Conservation (phyloP, 371 early-diverging fungal genomes). For the Mortierella sp. region DNA sequence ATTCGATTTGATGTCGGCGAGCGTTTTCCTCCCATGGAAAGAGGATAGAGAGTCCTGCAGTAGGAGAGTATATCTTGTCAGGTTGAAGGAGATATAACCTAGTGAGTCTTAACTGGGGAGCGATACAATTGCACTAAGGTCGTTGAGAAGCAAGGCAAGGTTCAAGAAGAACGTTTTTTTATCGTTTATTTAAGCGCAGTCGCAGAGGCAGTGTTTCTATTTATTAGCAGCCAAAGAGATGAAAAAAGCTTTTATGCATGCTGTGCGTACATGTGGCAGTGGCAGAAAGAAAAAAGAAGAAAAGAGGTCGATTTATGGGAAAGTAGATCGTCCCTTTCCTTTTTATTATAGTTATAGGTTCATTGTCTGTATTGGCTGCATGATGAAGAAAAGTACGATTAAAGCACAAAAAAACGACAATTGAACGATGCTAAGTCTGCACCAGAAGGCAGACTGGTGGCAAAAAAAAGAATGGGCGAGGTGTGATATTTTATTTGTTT, state of each 20-base stretch:
- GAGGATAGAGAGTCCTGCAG: not conserved
- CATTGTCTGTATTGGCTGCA: not conserved
- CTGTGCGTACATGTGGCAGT: conserved; percentile 1
- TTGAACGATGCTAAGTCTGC: not conserved
- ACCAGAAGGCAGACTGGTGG: not conserved
- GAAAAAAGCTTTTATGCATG: not conserved
- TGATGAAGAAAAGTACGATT: not conserved
- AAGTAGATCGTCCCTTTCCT: not conserved
- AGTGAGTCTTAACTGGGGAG: too few relatives aligned
- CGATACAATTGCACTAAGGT: too few relatives aligned
- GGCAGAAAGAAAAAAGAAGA: not conserved
- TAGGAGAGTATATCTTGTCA: too few relatives aligned
- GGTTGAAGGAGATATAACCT: too few relatives aligned
- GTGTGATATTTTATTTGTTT: too few relatives aligned
- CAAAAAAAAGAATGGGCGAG: not conserved
- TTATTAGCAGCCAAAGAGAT: not conserved
- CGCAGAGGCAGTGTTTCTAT: not conserved
- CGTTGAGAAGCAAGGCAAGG: too few relatives aligned
- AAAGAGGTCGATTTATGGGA: not conserved
- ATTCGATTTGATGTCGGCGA: not conserved
- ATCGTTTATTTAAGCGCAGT: not conserved
- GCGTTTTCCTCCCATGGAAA: not conserved
- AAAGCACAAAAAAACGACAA: not conserved
- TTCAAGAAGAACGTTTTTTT: not conserved
- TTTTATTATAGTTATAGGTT: not conserved